phyloP scores from a whole-genome alignment of 2,329 filamentous ascomycete genomes.

The Lizonia empirigonia region DNA sequence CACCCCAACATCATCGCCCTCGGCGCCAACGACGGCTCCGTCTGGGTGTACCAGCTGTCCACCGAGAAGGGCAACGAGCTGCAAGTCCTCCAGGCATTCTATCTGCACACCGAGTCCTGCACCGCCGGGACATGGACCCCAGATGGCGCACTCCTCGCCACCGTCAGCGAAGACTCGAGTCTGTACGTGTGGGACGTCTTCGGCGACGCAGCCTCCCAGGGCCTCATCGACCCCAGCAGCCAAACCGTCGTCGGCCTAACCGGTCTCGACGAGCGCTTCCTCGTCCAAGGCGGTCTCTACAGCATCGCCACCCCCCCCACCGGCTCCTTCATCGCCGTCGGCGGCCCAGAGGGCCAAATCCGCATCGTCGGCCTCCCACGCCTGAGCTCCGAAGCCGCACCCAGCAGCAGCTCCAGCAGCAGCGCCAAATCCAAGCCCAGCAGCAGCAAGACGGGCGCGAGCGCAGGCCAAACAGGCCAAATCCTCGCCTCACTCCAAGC shows the following conservation, averaged over 20 bases:
- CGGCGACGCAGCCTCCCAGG: conserved; percentile 72
- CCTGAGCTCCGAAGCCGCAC: conserved; percentile 46
- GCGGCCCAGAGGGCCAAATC: conserved; percentile 85
- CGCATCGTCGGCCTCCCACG: conserved; percentile 84
- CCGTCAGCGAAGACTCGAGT: conserved; percentile 85
- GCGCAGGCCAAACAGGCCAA: conserved; percentile 63
- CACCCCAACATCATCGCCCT: conserved; percentile 84
- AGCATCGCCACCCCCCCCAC: conserved; percentile 82
- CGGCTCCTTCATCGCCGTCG: conserved; percentile 79
- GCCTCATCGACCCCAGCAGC: conserved; percentile 60
- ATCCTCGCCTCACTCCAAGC: conserved; percentile 85
- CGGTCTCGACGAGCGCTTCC: conserved; percentile 83
- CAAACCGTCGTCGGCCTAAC: conserved; percentile 78
- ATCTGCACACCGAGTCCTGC: conserved; percentile 83
- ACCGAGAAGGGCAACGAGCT: conserved; percentile 65
- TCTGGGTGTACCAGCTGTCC: conserved; percentile 94
- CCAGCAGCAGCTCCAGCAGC: conserved; percentile 50
- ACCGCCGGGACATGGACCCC: conserved; percentile 91
- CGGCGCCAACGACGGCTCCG: conserved; percentile 86
- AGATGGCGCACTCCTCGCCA: conserved; percentile 84
- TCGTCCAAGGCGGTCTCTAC: conserved; percentile 88
- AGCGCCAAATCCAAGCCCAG: conserved; percentile 57
- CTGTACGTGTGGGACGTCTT: conserved; percentile 94
- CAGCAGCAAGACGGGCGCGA: conserved; percentile 51
- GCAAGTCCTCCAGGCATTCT: conserved; percentile 87